Evolutionary conservation across 2,329 filamentous ascomycete species (phyloP).

Genomic region (Macrophomina tecta): DNA sequence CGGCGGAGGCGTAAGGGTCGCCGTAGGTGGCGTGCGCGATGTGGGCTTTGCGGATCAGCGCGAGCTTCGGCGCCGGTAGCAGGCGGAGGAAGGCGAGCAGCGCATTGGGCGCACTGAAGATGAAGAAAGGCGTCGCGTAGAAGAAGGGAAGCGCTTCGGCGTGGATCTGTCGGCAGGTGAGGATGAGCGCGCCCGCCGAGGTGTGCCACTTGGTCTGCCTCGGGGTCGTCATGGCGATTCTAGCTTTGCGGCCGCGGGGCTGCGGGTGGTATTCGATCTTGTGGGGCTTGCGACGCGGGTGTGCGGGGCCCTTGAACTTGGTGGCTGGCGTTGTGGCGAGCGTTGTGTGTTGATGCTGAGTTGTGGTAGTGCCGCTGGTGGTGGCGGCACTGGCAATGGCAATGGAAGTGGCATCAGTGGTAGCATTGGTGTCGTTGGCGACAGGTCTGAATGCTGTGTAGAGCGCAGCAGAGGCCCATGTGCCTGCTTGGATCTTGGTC

Average conservation of each 20-base stretch:
- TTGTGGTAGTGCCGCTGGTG: neutral
- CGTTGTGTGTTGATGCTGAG: neutral
- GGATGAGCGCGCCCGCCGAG: conserved; percentile 38
- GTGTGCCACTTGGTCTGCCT: conserved; percentile 37
- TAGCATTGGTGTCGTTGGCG: neutral
- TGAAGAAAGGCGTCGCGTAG: conserved; percentile 39
- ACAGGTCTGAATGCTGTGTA: neutral
- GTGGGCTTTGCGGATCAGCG: conserved; percentile 37
- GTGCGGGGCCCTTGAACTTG: neutral
- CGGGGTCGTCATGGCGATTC: neutral
- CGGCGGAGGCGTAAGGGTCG: conserved; percentile 24
- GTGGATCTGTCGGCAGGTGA: conserved; percentile 40
- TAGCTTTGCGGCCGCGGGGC: neutral
- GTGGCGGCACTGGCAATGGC: neutral
- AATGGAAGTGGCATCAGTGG: neutral
- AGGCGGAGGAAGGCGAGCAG: conserved; percentile 37
- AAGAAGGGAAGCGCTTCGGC: conserved; percentile 37
- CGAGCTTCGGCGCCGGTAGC: conserved; percentile 33
- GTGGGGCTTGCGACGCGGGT: neutral
- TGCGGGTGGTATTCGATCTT: neutral
- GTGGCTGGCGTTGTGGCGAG: neutral
- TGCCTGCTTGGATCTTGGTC: conserved; percentile 16
- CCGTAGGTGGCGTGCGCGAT: conserved; percentile 42
- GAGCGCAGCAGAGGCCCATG: neutral
- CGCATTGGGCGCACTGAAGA: conserved; percentile 38